Evolutionary conservation across 768 basidiomycete species (phyloP).

Genomic region (Amyloporia xantha): DNA sequence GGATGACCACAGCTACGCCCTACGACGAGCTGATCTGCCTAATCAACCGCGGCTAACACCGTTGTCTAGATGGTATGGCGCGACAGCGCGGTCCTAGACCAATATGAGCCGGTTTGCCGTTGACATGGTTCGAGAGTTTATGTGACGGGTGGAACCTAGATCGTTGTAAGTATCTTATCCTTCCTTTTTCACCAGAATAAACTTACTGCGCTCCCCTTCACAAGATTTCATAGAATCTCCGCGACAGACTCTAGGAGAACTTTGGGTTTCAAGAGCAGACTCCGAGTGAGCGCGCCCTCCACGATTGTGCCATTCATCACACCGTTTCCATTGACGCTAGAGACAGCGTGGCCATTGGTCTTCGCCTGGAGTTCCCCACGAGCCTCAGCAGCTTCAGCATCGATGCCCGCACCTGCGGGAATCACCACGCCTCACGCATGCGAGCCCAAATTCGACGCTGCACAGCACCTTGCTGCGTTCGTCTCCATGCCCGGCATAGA

Average conservation of each 20-base stretch:
- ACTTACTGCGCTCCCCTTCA: too few species aligned
- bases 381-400: neutral
- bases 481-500: conserved; percentile 15
- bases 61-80: too few species aligned
- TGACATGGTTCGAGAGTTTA: too few species aligned
- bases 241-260: conserved; percentile 22
- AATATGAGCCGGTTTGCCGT: too few species aligned
- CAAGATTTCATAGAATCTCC: conserved; percentile 17
- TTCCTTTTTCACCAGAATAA: too few species aligned
- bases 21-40: too few species aligned
- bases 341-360: conserved; percentile 2
- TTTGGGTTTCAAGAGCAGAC: conserved; percentile 22
- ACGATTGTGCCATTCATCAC: neutral
- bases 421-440: conserved; percentile 14
- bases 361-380: neutral
- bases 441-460: conserved; percentile 25
- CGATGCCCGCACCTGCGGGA: conserved; percentile 2
- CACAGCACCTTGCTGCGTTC: conserved; percentile 21
- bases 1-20: too few species aligned
- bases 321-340: conserved; percentile 3
- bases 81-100: too few species aligned
- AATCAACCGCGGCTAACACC: too few species aligned
- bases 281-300: conserved; percentile 11
- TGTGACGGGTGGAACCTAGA: too few species aligned
- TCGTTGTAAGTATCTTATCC: too few species aligned